Base-by-base conservation (phyloP, 2,329 filamentous ascomycete genomes). In the Cladophialophora chaetospira region DNA sequence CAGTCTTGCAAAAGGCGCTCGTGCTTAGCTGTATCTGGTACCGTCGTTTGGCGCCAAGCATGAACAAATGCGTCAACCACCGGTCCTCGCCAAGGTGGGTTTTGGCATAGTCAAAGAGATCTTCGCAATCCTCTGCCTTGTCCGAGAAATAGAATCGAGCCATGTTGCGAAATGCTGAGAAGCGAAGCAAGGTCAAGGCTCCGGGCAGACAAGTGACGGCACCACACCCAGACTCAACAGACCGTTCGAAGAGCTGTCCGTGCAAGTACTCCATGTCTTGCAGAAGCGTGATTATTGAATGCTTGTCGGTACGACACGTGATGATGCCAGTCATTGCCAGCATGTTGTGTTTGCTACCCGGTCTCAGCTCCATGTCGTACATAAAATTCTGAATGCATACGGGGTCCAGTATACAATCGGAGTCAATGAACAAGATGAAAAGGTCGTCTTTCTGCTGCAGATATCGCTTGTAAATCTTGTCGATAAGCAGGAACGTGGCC, bases 241-340 rank as follows among this genome's bases (percentile, higher is more conserved):
- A 95, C 54, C 93, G 86, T 72, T 99, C 94, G 68, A 97, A 97
- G 3, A 97, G 82, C 72, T 99, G 94, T 4, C 93, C 94, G 72
- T 97, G 94, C 25, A 97, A 88, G 69, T 97, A 97, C 72, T 99
- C 94, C 87, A 97, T 96, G 66, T 99, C 93, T 73, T 99, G 93
- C 4, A 99, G 79, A 11, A 99, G 78, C 0, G 94, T 97, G 68
- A 97, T 89, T 54, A 97, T 77, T 64, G 88, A 91, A 71, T 95
- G 88, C 67, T 89, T 94, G 66, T 88, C 84, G 0, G 93, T 96
- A 0, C 92, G 97, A 1, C 91, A 93, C 1, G 93, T 97, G 69
- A 97, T 97, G 68, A 97, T 89, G 28, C 93, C 93, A 11, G 93
- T 97, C 91, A 97, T 97, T 51, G 93, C 93, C 68, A 97, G 80